Conservation (phyloP, 768 basidiomycete genomes). For the Pleurotus citrinopileatus region DNA sequence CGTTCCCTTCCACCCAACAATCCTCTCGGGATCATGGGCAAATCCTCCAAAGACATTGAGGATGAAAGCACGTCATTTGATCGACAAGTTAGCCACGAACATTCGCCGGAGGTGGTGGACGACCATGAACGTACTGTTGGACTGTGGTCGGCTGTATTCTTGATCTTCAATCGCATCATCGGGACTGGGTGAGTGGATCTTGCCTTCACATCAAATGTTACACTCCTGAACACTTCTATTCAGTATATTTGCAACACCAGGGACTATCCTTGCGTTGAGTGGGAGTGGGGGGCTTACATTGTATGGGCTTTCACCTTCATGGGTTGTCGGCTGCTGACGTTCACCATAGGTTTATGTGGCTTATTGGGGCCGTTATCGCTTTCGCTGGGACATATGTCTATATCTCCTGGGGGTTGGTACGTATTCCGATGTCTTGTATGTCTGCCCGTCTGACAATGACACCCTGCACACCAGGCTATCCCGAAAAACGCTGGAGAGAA, state of each 20-base stretch:
- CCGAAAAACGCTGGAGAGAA: conserved; percentile 72
- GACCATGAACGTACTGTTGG: conserved; percentile 17
- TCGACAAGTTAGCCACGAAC: conserved; percentile 15
- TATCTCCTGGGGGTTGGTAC: conserved; percentile 36
- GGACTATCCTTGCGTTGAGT: conserved; percentile 32
- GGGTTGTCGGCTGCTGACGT: neutral
- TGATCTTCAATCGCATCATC: conserved; percentile 42
- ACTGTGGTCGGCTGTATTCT: conserved; percentile 32
- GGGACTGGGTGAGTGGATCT: conserved; percentile 33
- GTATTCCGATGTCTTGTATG: conserved; percentile 10
- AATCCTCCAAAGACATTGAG: conserved; percentile 7
- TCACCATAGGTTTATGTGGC: conserved; percentile 36
- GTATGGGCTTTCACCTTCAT: conserved; percentile 14
- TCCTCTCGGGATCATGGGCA: neutral
- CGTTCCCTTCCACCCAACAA: neutral
- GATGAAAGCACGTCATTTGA: neutral
- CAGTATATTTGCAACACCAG: conserved; percentile 40
- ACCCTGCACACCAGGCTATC: conserved; percentile 38
- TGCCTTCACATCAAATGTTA: too few relatives aligned
- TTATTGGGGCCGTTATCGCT: conserved; percentile 38
- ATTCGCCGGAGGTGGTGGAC: conserved; percentile 13
- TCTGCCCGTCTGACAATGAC: neutral
- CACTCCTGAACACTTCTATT: too few relatives aligned
- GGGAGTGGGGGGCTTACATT: conserved; percentile 41
- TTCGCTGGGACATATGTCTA: conserved; percentile 39